Base-by-base conservation (phyloP, 345 rosid species). In the Salix dunnii region DNA sequence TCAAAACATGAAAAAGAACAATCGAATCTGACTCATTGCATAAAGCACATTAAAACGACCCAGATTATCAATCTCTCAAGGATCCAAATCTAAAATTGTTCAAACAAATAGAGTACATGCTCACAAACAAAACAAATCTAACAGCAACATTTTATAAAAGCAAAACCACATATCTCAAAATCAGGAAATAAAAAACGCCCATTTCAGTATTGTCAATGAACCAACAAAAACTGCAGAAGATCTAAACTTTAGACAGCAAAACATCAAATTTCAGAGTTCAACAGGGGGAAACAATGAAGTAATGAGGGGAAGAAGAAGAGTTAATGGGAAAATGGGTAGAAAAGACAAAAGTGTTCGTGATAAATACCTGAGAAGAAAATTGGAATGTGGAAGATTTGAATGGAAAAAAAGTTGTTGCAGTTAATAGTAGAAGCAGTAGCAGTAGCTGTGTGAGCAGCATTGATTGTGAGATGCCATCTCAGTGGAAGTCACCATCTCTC, bases 381-480 rank as follows among this genome's bases (percentile, higher is more conserved):
- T 3, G 60, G 60, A 67, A 73, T 20, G 62, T 40, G 62, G 49
- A 61, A 62, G 62, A 46, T 72, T 51, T 55, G 46, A 73, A 78
- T 40, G 13, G 67, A 10, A 78, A 51, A 68, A 21, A n/a, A 9
- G 36, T n/a, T 23, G 35, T 61, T 38, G 42, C 6, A 35, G 66
- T 27, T 36, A 68, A 13, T 1, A 36, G 18, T 36, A 63, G 75
- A 18, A 35, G 64, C 5, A 30, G 70, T 13, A 61, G 62, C 55
- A 69, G 27, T 20, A 70, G 33, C 38, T 69, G 48, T 40, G 11
- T 42, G 11, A 62, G 60, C n/a, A 66, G 33, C 30, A 61, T 16
- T 61, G 68, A 42, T 21, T 36, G 40, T 5, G 10, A 67, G 68
- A 72, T 78, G 77, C 69, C 73, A 67, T 72, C 70, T 65, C 71